Evolutionary conservation across 176 grass and related monocot genomes (phyloP).

Genomic region (Eragrostis curvula): DNA sequence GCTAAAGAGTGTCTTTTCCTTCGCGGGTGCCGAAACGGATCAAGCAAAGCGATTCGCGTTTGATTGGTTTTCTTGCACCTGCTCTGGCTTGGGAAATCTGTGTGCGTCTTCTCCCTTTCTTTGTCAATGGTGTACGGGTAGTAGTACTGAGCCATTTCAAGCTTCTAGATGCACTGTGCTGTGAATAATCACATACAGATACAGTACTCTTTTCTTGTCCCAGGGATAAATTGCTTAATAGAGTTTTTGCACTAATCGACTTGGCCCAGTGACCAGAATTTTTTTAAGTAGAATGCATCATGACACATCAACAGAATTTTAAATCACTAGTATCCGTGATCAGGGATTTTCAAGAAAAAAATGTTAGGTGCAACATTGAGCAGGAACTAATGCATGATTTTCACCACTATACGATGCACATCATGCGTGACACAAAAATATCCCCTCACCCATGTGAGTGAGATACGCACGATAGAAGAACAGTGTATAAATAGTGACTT

Average conservation of each 20-base stretch:
- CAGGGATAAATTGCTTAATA: no score
- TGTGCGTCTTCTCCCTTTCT: neutral
- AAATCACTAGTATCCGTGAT: no score
- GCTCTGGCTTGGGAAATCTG: neutral
- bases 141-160: neutral
- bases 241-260: no score
- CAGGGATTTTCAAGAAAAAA: neutral
- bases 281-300: no score
- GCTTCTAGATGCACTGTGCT: neutral
- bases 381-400: neutral
- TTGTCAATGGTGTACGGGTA: neutral
- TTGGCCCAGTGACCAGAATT: no score
- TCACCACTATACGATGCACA: neutral
- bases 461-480: neutral
- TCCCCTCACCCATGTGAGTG: neutral
- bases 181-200: no score
- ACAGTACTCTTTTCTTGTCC: no score
- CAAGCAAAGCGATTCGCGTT: constrained; percentile 23
- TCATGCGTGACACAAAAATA: neutral
- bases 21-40: neutral
- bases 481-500: neutral
- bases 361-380: neutral
- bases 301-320: no score
- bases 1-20: neutral
- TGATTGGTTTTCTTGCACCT: neutral